These are phyloP conservation scores for Lactifluus volemus DNA, from an alignment of 768 basidiomycete genomes.

Conservation along the genomic window DNA sequence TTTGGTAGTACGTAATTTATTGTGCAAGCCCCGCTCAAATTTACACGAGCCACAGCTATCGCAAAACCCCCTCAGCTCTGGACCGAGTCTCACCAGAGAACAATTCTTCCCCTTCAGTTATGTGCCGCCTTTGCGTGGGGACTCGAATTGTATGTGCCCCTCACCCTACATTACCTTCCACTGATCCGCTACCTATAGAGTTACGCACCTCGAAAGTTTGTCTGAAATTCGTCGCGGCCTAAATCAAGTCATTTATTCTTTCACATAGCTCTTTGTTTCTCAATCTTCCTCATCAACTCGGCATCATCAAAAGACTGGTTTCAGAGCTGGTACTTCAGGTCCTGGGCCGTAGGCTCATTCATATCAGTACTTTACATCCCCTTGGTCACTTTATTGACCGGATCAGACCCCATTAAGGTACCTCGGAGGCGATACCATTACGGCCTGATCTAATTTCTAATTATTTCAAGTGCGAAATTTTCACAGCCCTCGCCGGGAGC, in stretches of 20 bases:
- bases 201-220: constrained; percentile 71
- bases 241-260: background rate
- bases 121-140: constrained; percentile 59
- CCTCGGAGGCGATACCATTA: background rate
- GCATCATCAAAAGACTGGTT: constrained; percentile 65
- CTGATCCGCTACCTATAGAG: constrained; percentile 31
- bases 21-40: background rate
- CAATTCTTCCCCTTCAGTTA: constrained; percentile 58
- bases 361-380: constrained; percentile 59
- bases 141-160: constrained; percentile 56
- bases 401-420: constrained; percentile 50
- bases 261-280: constrained; percentile 66
- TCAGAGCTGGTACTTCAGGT: constrained; percentile 60
- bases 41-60: constrained; percentile 35
- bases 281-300: constrained; percentile 71
- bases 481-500: constrained; percentile 58
- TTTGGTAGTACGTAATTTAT: constrained; percentile 40
- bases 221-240: background rate
- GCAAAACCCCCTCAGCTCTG: constrained; percentile 58
- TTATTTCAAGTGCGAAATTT: constrained; percentile 51
- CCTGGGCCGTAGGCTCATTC: constrained; percentile 60
- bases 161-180: background rate
- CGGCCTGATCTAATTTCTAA: background rate
- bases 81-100: constrained; percentile 35
- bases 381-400: constrained; percentile 54